Percentiles rank a stretch among this genome's conserved stretches.
Evolutionary conservation across 2,329 filamentous ascomycete species (phyloP).

Genomic region (Pezicula carpinea): DNA sequence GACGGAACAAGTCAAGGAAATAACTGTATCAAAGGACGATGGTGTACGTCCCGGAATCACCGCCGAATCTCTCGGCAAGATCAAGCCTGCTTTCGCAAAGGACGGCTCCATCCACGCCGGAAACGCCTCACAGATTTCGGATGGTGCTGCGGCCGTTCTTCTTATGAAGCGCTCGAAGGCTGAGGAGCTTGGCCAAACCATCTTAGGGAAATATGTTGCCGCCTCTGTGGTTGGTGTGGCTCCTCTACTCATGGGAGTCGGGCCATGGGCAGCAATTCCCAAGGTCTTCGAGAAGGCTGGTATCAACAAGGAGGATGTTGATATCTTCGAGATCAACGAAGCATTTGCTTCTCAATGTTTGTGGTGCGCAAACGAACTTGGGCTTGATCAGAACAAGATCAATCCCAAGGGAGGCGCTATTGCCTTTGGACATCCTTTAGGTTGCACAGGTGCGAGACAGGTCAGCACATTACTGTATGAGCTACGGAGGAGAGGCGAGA

Average conservation of each 20-base stretch:
- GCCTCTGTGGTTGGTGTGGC: constrained; percentile 84
- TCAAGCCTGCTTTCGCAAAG: constrained; percentile 84
- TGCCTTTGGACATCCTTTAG: constrained; percentile 91
- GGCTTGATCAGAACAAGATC: constrained; percentile 78
- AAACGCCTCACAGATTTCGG: constrained; percentile 92
- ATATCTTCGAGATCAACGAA: constrained; percentile 99
- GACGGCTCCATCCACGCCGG: constrained; percentile 93
- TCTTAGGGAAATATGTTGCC: constrained; percentile 88
- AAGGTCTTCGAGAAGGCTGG: constrained; percentile 85
- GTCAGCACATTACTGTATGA: constrained; percentile 90
- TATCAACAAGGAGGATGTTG: constrained; percentile 82
- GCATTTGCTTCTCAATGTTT: constrained; percentile 94
- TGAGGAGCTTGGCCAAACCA: constrained; percentile 78
- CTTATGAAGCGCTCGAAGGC: constrained; percentile 94
- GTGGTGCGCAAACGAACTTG: constrained; percentile 87
- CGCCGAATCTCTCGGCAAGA: constrained; percentile 82
- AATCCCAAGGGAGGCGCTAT: constrained; percentile 98
- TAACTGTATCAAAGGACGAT: constrained; percentile 82
- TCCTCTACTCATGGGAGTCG: constrained; percentile 92
- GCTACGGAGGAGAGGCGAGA: constrained; percentile 76
- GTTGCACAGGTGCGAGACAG: constrained; percentile 90
- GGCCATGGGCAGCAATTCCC: constrained; percentile 93
- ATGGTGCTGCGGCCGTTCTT: constrained; percentile 91
- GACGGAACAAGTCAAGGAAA: constrained; percentile 76
- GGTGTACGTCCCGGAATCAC: constrained; percentile 84